These are phyloP conservation scores for Malassezia sp. DNA, from an alignment of 1,284 basidiomycete genomes.

Conservation along the genomic window DNA sequence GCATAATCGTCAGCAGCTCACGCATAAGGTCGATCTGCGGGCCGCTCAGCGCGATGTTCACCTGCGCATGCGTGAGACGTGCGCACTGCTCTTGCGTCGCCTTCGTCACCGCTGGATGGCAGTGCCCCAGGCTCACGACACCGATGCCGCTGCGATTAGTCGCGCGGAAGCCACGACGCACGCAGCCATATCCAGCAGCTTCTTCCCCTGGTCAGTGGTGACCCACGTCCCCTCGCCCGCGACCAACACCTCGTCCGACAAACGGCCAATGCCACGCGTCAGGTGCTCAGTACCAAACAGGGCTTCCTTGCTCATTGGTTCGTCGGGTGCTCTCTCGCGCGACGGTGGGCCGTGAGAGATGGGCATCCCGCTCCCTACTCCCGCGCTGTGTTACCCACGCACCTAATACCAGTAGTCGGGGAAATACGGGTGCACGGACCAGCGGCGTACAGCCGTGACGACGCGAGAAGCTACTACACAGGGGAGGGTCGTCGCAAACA, in stretches of 20 bases:
- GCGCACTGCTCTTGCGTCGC: constrained; percentile 38
- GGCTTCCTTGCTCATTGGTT: neutral
- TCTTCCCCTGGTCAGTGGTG: constrained; percentile 30
- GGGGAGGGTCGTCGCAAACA: too few relatives aligned
- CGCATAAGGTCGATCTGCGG: constrained; percentile 32
- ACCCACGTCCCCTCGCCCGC: constrained; percentile 33
- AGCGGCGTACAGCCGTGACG: too few relatives aligned
- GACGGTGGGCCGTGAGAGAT: too few relatives aligned
- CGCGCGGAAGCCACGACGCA: neutral
- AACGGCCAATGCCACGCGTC: constrained; percentile 37
- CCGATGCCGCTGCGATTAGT: constrained; percentile 28
- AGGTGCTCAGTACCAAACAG: constrained; percentile 33
- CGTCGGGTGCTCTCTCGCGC: too few relatives aligned
- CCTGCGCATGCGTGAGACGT: constrained; percentile 40
- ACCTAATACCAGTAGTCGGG: too few relatives aligned
- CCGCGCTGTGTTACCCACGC: too few relatives aligned
- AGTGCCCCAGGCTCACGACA: constrained; percentile 43
- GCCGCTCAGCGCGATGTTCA: constrained; percentile 38
- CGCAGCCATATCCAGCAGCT: constrained; percentile 40
- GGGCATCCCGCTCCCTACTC: too few relatives aligned
- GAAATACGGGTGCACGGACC: too few relatives aligned
- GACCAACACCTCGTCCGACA: constrained; percentile 33
- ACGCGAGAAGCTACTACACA: too few relatives aligned
- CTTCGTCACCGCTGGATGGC: constrained; percentile 38
- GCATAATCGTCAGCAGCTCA: constrained; percentile 52